Conservation (phyloP, 2,329 filamentous ascomycete genomes). For the Dryadomyces sulphureus region DNA sequence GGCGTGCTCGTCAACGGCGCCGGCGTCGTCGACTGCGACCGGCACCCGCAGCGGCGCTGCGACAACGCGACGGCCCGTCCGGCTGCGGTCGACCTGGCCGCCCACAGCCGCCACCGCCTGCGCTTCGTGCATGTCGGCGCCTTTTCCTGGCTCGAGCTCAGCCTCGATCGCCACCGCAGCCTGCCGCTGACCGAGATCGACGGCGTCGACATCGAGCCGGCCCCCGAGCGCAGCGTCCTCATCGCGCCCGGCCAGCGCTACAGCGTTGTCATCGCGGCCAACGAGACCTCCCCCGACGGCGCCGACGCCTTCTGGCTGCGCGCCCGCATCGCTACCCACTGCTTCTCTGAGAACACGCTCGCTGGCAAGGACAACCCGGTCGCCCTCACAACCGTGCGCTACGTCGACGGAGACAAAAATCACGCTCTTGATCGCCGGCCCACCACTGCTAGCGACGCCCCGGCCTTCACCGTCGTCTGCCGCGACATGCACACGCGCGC, state of each 20-base stretch:
- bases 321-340: conserved; percentile 44
- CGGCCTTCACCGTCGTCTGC: conserved; percentile 26
- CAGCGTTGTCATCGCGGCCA: conserved; percentile 48
- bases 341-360: conserved; percentile 37
- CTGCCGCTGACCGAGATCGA: conserved; percentile 51
- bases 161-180: conserved; percentile 47
- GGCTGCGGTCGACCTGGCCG: conserved; percentile 30
- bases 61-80: conserved; percentile 22
- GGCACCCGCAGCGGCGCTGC: conserved; percentile 25
- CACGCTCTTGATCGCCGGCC: conserved; percentile 11
- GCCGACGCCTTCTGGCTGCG: conserved; percentile 47
- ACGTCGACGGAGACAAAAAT: conserved; percentile 14
- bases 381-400: conserved; percentile 33
- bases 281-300: conserved; percentile 23
- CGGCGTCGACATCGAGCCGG: conserved; percentile 48
- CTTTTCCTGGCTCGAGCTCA: conserved; percentile 58
- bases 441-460: conserved; percentile 19
- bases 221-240: conserved; percentile 43
- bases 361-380: conserved; percentile 27
- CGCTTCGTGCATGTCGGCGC: conserved; percentile 57
- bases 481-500: conserved; percentile 31
- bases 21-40: conserved; percentile 24
- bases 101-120: conserved; percentile 45
- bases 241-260: conserved; percentile 59
- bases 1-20: conserved; percentile 56